Conservation (phyloP, 2,329 filamentous ascomycete genomes). For the Knufia fluminis region DNA sequence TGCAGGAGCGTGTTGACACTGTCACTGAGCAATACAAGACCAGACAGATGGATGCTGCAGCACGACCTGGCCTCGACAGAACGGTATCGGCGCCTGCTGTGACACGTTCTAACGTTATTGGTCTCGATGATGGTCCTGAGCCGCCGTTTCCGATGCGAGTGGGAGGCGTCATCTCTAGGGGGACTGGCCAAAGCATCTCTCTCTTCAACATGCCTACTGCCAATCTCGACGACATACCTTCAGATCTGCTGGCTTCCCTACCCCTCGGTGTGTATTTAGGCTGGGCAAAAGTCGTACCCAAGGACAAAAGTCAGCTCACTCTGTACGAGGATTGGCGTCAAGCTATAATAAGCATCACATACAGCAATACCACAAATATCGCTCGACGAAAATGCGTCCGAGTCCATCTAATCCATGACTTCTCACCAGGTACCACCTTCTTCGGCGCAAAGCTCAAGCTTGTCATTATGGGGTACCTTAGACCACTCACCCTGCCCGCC, state of each 20-base stretch:
- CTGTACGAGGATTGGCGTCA: constrained; percentile 46
- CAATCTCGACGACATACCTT: constrained; percentile 44
- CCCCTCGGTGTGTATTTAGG: constrained; percentile 54
- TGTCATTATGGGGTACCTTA: constrained; percentile 53
- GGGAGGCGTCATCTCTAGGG: constrained; percentile 38
- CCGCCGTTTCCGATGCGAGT: constrained; percentile 48
- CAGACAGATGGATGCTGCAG: constrained; percentile 31
- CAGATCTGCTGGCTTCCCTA: constrained; percentile 46
- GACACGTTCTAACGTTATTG: constrained; percentile 33
- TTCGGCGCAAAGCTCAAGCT: constrained; percentile 41
- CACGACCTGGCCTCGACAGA: constrained; percentile 21
- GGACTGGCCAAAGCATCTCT: constrained; percentile 33
- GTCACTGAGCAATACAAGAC: constrained; percentile 32
- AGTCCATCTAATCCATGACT: constrained; percentile 47
- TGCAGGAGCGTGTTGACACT: constrained; percentile 27
- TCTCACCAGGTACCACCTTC: constrained; percentile 34
- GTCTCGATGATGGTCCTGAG: constrained; percentile 43
- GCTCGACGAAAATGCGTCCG: constrained; percentile 43
- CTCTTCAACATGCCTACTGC: constrained; percentile 46
- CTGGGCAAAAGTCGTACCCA: constrained; percentile 45
- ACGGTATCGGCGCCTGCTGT: constrained; percentile 24
- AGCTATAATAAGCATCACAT: constrained; percentile 50
- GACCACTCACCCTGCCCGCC: constrained; percentile 30
- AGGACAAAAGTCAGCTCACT: constrained; percentile 25
- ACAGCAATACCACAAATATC: constrained; percentile 39